A percentile compares a stretch with the other conserved stretches of the same genome.
These are phyloP conservation scores for Leptomonas seymouri DNA, from an alignment of 208 protist genomes.

Conservation along the genomic window DNA sequence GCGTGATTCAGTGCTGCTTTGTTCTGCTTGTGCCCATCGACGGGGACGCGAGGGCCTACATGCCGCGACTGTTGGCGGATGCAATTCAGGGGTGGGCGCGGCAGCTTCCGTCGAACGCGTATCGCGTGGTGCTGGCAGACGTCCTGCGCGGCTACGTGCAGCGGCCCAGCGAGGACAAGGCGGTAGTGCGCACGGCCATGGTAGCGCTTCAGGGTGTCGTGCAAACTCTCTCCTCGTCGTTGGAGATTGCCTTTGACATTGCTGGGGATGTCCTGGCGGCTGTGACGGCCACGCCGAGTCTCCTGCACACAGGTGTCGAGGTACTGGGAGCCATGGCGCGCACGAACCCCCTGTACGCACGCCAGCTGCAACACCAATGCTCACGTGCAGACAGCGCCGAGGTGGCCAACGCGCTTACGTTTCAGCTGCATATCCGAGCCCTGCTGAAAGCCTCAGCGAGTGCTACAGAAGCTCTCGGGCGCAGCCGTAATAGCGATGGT, in stretches of 20 bases:
- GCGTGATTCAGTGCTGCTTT: conserved; percentile 63
- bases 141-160: conserved; percentile 55
- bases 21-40: conserved; percentile 52
- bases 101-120: conserved; percentile 51
- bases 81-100: conserved; percentile 54
- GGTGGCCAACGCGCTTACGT: conserved; percentile 24
- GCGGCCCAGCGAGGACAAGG: conserved; percentile 35
- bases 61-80: conserved; percentile 59
- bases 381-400: conserved; percentile 20
- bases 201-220: conserved; percentile 48
- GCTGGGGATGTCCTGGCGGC: conserved; percentile 47
- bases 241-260: conserved; percentile 47
- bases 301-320: conserved; percentile 37
- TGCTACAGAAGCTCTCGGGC: background rate
- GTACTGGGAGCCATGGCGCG: conserved; percentile 43
- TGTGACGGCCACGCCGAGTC: conserved; percentile 38
- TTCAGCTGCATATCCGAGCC: conserved; percentile 32
- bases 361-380: conserved; percentile 37
- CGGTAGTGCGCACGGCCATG: conserved; percentile 59
- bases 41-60: conserved; percentile 50
- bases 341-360: conserved; percentile 35
- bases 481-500: background rate
- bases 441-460: conserved; percentile 16
- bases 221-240: conserved; percentile 45
- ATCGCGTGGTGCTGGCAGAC: conserved; percentile 50